Conservation (phyloP, 2,329 filamentous ascomycete genomes). For the Whalleya microplaca region DNA sequence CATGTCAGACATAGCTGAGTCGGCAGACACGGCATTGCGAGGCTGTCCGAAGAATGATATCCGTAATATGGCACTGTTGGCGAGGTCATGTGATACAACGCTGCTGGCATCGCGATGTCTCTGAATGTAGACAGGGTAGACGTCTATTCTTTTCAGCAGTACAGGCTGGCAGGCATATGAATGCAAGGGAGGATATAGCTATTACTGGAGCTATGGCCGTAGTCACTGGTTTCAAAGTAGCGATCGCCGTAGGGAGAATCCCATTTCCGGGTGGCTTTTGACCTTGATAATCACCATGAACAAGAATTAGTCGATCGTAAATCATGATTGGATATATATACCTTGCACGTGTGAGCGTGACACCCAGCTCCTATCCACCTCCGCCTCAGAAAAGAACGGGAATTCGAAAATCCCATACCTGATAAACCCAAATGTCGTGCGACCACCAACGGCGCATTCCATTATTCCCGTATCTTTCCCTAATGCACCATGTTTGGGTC, state of each 20-base stretch:
- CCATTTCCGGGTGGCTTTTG: no score
- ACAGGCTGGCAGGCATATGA: not conserved
- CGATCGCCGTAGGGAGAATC: not conserved
- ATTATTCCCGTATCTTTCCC: not conserved
- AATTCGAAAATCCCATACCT: not conserved
- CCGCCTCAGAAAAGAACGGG: not conserved
- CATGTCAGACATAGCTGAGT: no score
- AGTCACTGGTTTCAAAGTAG: not conserved
- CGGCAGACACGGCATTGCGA: no score
- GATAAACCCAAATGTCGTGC: not conserved
- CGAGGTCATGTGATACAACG: no score
- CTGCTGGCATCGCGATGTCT: no score
- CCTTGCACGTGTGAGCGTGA: not conserved
- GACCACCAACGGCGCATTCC: not conserved
- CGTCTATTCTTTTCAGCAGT: not conserved
- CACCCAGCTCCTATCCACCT: not conserved
- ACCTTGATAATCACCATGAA: no score
- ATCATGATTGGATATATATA: no score
- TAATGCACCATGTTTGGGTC: not conserved
- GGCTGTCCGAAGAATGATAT: no score
- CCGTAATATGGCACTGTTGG: no score
- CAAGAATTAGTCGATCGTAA: no score
- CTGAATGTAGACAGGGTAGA: not conserved
- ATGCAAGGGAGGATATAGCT: not conserved
- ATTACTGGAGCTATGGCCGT: not conserved